Evolutionary conservation across 2,329 filamentous ascomycete species (phyloP).

Genomic region (Aulographum hederae): DNA sequence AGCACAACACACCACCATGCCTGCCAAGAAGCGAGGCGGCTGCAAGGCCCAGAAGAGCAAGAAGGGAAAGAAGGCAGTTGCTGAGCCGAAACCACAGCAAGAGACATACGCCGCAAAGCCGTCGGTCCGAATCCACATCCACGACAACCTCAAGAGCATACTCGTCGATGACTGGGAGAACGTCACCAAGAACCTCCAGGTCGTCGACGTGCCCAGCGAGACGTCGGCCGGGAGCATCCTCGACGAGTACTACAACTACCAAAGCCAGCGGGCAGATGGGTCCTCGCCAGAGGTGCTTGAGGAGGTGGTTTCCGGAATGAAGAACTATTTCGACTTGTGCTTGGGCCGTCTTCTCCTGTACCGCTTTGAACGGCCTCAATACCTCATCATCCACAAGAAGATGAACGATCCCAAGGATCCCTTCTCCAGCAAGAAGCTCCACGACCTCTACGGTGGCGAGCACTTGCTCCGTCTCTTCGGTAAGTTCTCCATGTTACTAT

Average conservation of each 20-base stretch:
- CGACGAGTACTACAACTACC: slow-evolving; percentile 58
- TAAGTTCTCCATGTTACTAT: slow-evolving; percentile 25
- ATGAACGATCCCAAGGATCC: slow-evolving; percentile 40
- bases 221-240: slow-evolving; percentile 63
- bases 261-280: slow-evolving; percentile 43
- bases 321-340: slow-evolving; percentile 85
- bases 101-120: slow-evolving; percentile 71
- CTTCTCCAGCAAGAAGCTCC: slow-evolving; percentile 49
- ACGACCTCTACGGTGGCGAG: slow-evolving; percentile 82
- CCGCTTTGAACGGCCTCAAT: slow-evolving; percentile 83
- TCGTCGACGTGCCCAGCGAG: slow-evolving; percentile 62
- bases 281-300: slow-evolving; percentile 68
- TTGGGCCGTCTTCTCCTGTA: slow-evolving; percentile 83
- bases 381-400: slow-evolving; percentile 54
- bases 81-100: slow-evolving; percentile 42
- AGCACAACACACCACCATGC: slow-evolving; percentile 2
- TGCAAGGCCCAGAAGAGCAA: background rate
- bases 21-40: background rate
- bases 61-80: background rate
- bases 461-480: slow-evolving; percentile 79
- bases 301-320: slow-evolving; percentile 70
- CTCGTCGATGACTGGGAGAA: slow-evolving; percentile 99
- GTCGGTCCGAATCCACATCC: slow-evolving; percentile 53
- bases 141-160: slow-evolving; percentile 62
- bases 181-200: slow-evolving; percentile 82